Base-by-base conservation (phyloP, 1,284 basidiomycete species). In the Rhodotorula mucilaginosa region DNA sequence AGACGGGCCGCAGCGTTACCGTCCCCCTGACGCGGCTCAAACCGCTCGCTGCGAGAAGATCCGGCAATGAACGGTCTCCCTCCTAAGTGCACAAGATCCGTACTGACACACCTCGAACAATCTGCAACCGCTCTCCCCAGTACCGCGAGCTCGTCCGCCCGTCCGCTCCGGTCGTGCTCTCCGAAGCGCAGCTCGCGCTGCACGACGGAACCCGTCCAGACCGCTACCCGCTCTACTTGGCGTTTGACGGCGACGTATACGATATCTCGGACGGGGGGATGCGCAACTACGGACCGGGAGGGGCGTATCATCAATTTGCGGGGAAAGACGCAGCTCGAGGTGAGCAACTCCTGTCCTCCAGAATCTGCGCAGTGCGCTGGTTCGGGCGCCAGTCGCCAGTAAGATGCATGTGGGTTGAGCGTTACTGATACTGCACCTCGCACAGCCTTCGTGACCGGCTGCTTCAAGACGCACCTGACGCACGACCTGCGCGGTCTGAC, bases 401-500 rank as follows among this genome's bases (percentile, higher is more conserved):
- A 15, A 29, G 44, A 10, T 29, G 16, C 34, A 34, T 7, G 39
- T 51, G 15, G 46, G 34, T 18, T 5, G 13, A 34, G 34, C 4
- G 1, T 16, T n/a, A 13, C 15, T 48, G 26, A 3, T 6, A 1
- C 16, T 31, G 8, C 21, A 0, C 19, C 12, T 2, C n/a, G 15
- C 23, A 23, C 57, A 71, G 90, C 93, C 0, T 97, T 92, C 82
- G 91, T 87, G 48, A 97, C 95, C 1, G 93, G 93, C 8, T 97
- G 94, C 81, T 97, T 97, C 84, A 85, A 88, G 78, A 82, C 81
- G 12, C 94, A 97, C 82, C 86, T 88, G 60, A 97, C 93, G 52
- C 90, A 97, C 82, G 94, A 97, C 82, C 83, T 90, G 70, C 87
- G 94, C 72, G 95, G 90, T 18, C 81, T 97, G 75, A 85, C 83